A percentile compares a stretch with the other conserved stretches of the same genome.
Evolutionary conservation across 2,329 filamentous ascomycete species (phyloP).

Genomic region (Xylaria sp.): DNA sequence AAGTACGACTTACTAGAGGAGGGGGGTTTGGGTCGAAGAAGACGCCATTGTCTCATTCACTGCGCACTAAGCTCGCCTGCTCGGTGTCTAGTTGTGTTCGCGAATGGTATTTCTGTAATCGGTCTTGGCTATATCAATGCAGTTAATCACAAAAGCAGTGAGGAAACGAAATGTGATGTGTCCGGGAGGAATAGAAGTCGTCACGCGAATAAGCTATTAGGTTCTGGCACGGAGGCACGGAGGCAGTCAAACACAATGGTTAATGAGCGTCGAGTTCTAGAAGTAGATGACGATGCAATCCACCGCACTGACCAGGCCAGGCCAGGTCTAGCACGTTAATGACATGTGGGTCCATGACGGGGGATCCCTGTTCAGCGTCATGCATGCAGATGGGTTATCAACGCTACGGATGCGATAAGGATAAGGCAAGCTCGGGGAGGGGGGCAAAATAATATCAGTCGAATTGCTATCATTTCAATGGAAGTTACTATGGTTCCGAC

Average conservation of each 20-base stretch:
- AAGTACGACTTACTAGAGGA: slow-evolving; percentile 72
- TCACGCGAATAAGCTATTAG: slow-evolving; percentile 1
- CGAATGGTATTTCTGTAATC: neutral
- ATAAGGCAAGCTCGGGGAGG: neutral
- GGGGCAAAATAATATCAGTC: slow-evolving; percentile 4
- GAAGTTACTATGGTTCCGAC: slow-evolving; percentile 39
- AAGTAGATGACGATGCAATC: slow-evolving; percentile 28
- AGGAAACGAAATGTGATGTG: neutral
- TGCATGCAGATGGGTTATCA: neutral
- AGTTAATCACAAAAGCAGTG: neutral
- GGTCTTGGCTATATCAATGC: neutral
- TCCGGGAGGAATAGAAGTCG: neutral
- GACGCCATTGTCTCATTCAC: slow-evolving; percentile 68
- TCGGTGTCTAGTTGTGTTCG: slow-evolving; percentile 5
- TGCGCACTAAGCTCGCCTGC: slow-evolving; percentile 3
- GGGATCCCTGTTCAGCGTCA: neutral
- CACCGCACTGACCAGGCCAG: slow-evolving; percentile 8
- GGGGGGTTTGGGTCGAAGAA: slow-evolving; percentile 73
- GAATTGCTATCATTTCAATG: neutral
- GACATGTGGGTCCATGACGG: neutral
- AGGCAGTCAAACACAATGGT: neutral
- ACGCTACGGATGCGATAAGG: neutral
- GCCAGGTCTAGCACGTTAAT: too few relatives aligned
- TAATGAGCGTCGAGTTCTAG: slow-evolving; percentile 6
- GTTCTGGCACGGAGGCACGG: neutral